Percentiles rank a stretch among this genome's conserved stretches.
These are phyloP conservation scores for Otatea glauca DNA, from an alignment of 176 grass and related monocot genomes.

Conservation along the genomic window DNA sequence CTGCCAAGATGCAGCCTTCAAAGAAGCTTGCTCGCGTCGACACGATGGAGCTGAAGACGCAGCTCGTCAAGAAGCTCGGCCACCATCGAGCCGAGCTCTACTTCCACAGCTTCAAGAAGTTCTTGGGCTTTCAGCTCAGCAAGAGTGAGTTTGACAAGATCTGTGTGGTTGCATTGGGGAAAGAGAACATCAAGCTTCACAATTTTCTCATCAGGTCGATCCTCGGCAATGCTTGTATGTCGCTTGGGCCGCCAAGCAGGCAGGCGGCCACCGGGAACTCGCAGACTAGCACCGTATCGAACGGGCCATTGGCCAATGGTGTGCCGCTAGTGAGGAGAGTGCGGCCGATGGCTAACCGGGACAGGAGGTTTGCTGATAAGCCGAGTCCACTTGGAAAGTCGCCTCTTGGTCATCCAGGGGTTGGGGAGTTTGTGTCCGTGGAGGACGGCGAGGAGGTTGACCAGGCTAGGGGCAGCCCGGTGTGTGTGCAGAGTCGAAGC, in stretches of 20 bases:
- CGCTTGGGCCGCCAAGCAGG: constrained; percentile 44
- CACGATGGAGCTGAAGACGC: constrained; percentile 63
- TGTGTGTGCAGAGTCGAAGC: constrained; percentile 73
- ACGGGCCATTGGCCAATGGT: constrained; percentile 43
- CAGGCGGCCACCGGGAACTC: constrained; percentile 68
- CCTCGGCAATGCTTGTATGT: constrained; percentile 46
- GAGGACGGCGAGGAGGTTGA: constrained; percentile 83
- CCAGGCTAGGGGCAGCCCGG: constrained; percentile 58
- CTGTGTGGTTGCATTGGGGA: constrained; percentile 57
- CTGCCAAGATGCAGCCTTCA: constrained; percentile 48
- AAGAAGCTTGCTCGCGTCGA: constrained; percentile 56
- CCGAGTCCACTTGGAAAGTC: constrained; percentile 63
- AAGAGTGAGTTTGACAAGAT: constrained; percentile 67
- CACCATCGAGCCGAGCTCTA: constrained; percentile 58
- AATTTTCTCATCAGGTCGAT: constrained; percentile 68
- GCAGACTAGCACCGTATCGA: constrained; percentile 52
- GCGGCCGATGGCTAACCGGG: constrained; percentile 12
- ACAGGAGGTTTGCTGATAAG: constrained; percentile 54
- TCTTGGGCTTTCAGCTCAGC: constrained; percentile 53
- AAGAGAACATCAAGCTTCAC: constrained; percentile 70
- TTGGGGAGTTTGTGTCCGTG: constrained; percentile 60
- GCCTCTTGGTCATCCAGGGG: constrained; percentile 50
- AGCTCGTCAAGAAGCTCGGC: constrained; percentile 56
- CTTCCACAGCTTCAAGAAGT: constrained; percentile 54
- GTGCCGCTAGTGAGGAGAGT: constrained; percentile 33